Evolutionary conservation across 2,329 filamentous ascomycete genomes (phyloP), one percentile per base, ranked within the genome.

Genomic region (Chaetomium globosum): DNA sequence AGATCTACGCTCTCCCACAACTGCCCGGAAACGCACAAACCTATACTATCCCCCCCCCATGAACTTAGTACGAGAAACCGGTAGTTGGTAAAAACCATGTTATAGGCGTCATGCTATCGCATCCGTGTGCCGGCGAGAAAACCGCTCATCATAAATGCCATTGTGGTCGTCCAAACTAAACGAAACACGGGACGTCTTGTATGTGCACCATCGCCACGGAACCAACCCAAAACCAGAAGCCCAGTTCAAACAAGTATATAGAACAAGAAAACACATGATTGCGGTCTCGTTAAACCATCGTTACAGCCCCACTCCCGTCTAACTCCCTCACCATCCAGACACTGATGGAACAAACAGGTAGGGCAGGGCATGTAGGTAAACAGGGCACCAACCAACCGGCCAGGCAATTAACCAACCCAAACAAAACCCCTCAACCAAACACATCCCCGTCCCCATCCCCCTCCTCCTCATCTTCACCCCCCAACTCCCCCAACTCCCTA

Each of bases 401-500:
- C 10, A 48, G 48, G 6, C 48, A 51, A 43, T 13, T 1, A 43
- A 4, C 31, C 51, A 55, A 43, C 43, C 33, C 36, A 16, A 19
- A 23, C 36, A 16, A 19, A 23, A 21, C 43, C 30, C 21, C 7
- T 33, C 23, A 48, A n/a, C 7, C 46, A 54, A 61, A 61, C 30
- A 61, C 66, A 59, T 69, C 56, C 33, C 33, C 26, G 12, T 53
- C 51, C 46, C 39, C 43, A 7, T 48, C 59, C 31, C 61, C 68
- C 46, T 68, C 64, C 0, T 74, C 60, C 10, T 87, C 85, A 21
- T 85, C 88, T 23, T 85, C 85, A 75, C 85, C 78, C 9, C 85
- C 87, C 74, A 81, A 82, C 81, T 97, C 93, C 0, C 88, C 93
- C 72, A 95, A 73, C 75, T 96, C 91, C 59, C 89, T 84, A 74